These are phyloP conservation scores for Fusarium anthophilum DNA, from an alignment of 2,329 filamentous ascomycete genomes.

Conservation along the genomic window DNA sequence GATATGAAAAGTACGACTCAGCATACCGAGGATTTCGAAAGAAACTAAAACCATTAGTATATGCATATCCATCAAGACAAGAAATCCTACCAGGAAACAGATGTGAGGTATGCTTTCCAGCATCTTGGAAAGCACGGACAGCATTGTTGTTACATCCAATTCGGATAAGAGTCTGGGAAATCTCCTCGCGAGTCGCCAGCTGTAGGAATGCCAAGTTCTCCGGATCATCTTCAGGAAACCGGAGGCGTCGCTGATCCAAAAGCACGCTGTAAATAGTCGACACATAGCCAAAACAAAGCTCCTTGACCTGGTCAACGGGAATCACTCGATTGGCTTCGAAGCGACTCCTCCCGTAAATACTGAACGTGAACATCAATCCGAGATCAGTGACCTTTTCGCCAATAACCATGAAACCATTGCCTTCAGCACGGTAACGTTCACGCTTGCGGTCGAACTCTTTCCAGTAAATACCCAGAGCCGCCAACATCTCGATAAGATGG, in stretches of 20 bases:
- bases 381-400: constrained; percentile 59
- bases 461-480: constrained; percentile 66
- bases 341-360: constrained; percentile 57
- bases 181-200: constrained; percentile 60
- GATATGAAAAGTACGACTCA: constrained; percentile 61
- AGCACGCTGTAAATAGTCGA: constrained; percentile 61
- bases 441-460: constrained; percentile 63
- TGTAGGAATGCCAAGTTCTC: constrained; percentile 56
- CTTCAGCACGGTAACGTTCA: constrained; percentile 64
- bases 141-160: constrained; percentile 65
- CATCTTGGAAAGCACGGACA: constrained; percentile 54
- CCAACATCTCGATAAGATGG: constrained; percentile 64
- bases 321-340: constrained; percentile 63
- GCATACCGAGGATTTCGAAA: constrained; percentile 69
- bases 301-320: constrained; percentile 62
- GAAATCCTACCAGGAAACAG: constrained; percentile 58
- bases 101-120: constrained; percentile 54
- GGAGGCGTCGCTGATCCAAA: constrained; percentile 52
- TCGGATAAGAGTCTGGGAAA: constrained; percentile 61
- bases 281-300: constrained; percentile 64
- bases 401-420: constrained; percentile 63
- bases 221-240: constrained; percentile 52
- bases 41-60: constrained; percentile 53
- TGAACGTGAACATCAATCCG: constrained; percentile 64
- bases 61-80: background rate